Evolutionary conservation across 371 early-diverging fungal species (phyloP), one percentile per base, ranked within the genome.

Genomic region (Choanephora cucurbitarum): DNA sequence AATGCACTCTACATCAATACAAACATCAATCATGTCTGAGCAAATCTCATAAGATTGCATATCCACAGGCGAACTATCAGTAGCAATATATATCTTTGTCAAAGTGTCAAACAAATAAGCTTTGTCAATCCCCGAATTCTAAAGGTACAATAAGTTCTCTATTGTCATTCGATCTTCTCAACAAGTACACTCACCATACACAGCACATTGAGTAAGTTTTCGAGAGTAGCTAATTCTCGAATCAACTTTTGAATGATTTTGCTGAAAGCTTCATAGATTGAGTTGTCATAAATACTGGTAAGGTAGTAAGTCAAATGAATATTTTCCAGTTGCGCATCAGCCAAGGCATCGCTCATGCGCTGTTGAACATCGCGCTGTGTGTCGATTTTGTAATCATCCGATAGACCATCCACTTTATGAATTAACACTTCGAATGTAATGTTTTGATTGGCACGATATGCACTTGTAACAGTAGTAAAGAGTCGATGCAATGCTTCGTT

Each of bases 111-210:
- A 95, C 44, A 97, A 70, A 67, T 94, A 97, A 13, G 94, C 94
- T 67, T 97, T 97, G 60, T 97, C 98, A 53, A 97, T 90, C 13
- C 91, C 91, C 1, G 97, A 94, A 64, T 92, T 96, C 91, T 94
- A 66, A n/a, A n/a, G n/a, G n/a, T n/a, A n/a, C n/a, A n/a, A n/a
- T n/a, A n/a, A n/a, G n/a, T n/a, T n/a, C n/a, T n/a, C n/a, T n/a
- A n/a, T n/a, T n/a, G n/a, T n/a, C n/a, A n/a, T n/a, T n/a, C n/a
- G n/a, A n/a, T n/a, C n/a, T n/a, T n/a, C n/a, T n/a, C n/a, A n/a
- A n/a, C n/a, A n/a, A n/a, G n/a, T n/a, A 5, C 8, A 52, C 80
- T 52, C 87, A 92, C 94, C 55, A 92, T 87, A 68, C 95, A 94
- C 39, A 97, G 77, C 41, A 93, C 91, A 67, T 97, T 94, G 55